These are phyloP conservation scores for Linaria vulgaris DNA, from an alignment of 257 asterid species.

Conservation along the genomic window DNA sequence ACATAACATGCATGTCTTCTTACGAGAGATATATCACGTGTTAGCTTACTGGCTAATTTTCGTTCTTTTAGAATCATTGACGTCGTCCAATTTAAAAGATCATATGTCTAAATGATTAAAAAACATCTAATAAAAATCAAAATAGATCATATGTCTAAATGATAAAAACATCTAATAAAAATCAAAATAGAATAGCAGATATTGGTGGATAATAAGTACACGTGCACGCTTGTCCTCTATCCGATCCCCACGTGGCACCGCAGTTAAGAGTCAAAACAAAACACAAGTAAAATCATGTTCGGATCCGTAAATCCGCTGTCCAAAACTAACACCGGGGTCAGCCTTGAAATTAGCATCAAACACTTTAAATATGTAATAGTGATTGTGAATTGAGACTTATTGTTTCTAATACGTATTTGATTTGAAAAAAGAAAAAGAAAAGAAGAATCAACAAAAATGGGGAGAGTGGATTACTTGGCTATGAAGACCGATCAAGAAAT, in stretches of 20 bases:
- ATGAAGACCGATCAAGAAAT: slow-evolving; percentile 56
- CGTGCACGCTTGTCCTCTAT: background rate
- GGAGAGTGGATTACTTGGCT: slow-evolving; percentile 59
- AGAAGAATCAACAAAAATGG: slow-evolving; percentile 43
- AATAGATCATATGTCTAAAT: no score
- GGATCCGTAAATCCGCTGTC: slow-evolving; percentile 39
- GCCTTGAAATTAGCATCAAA: background rate
- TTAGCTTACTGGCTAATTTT: no score
- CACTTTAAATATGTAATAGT: background rate
- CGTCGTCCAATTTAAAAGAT: no score
- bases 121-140: no score
- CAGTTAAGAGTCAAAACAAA: background rate
- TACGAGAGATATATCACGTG: no score
- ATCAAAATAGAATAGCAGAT: no score
- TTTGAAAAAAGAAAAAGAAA: background rate
- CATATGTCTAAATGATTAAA: no score
- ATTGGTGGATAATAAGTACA: background rate
- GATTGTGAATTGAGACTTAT: no score
- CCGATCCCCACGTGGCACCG: slow-evolving; percentile 25
- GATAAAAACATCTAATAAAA: no score
- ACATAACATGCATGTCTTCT: no score
- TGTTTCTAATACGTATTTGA: no score
- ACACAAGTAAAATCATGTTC: slow-evolving; percentile 21
- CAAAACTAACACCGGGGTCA: background rate
- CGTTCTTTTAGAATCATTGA: no score